These are phyloP conservation scores for Torulaspora globosa DNA, from an alignment of 1,139 yeast genomes.

Conservation along the genomic window DNA sequence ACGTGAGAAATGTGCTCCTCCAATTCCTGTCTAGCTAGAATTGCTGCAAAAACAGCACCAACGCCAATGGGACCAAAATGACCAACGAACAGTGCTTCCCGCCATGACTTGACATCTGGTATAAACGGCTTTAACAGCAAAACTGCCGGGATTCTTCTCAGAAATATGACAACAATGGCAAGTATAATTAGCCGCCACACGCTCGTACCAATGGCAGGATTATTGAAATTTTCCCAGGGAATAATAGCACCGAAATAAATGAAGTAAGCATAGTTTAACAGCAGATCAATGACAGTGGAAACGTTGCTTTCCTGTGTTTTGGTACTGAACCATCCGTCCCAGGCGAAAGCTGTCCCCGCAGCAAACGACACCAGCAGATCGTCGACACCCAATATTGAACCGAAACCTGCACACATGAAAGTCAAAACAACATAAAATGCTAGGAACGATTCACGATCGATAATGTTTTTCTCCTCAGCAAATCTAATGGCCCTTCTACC, in stretches of 20 bases:
- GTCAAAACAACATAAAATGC: conserved; percentile 87
- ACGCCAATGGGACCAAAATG: conserved; percentile 99
- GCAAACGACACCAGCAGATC: conserved; percentile 90
- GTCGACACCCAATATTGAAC: conserved; percentile 87
- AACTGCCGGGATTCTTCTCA: conserved; percentile 87
- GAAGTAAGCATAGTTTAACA: conserved; percentile 80
- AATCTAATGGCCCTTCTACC: conserved; percentile 62
- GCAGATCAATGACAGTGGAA: conserved; percentile 83
- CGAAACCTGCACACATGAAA: conserved; percentile 86
- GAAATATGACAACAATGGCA: conserved; percentile 76
- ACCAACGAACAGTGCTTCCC: conserved; percentile 93
- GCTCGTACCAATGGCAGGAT: conserved; percentile 58
- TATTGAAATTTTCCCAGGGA: conserved; percentile 86
- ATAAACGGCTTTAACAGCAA: conserved; percentile 70
- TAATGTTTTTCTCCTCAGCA: conserved; percentile 70
- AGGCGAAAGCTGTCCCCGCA: conserved; percentile 93
- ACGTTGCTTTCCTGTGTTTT: conserved; percentile 90
- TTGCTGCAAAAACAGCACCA: conserved; percentile 89
- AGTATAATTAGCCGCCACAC: conserved; percentile 82
- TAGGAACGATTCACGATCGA: conserved; percentile 90
- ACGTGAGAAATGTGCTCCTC: conserved; percentile 53
- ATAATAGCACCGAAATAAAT: conserved; percentile 92
- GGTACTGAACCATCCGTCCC: conserved; percentile 92
- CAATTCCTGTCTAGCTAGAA: conserved; percentile 74
- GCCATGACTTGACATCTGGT: conserved; percentile 93